A percentile compares a stretch with the other conserved stretches of the same genome.
phyloP scores from a whole-genome alignment of 2,329 filamentous ascomycete genomes.

The Colletotrichum simmondsii region DNA sequence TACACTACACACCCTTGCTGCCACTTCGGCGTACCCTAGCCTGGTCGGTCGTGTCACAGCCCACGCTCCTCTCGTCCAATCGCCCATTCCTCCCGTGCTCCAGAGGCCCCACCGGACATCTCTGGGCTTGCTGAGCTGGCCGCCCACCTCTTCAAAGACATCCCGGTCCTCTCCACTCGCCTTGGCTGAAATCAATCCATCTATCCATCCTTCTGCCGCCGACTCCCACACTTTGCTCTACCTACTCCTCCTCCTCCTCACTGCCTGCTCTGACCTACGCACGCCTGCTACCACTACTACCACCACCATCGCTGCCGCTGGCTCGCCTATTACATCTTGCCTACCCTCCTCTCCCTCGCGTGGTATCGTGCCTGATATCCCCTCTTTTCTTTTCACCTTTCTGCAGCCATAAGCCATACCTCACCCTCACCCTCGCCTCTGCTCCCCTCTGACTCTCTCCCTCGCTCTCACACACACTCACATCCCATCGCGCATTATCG shows the following conservation, averaged over 20 bases:
- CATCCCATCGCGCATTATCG: neutral
- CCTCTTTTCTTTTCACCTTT: slow-evolving; percentile 34
- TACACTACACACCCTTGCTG: slow-evolving; percentile 32
- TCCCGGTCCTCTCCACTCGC: slow-evolving; percentile 29
- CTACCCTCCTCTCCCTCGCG: slow-evolving; percentile 35
- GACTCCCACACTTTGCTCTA: slow-evolving; percentile 15
- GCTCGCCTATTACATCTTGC: slow-evolving; percentile 33
- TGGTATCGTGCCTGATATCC: slow-evolving; percentile 31
- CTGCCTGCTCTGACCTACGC: neutral
- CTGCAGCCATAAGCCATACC: slow-evolving; percentile 22
- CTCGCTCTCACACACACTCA: neutral
- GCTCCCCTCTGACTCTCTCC: neutral
- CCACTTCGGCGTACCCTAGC: slow-evolving; percentile 34
- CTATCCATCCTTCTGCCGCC: slow-evolving; percentile 30
- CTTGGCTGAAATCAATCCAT: slow-evolving; percentile 28
- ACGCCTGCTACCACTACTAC: slow-evolving; percentile 5
- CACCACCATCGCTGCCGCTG: slow-evolving; percentile 15
- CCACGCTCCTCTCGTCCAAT: slow-evolving; percentile 44
- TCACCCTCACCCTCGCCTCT: slow-evolving; percentile 8
- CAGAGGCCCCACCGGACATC: slow-evolving; percentile 34
- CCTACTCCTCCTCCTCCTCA: slow-evolving; percentile 2
- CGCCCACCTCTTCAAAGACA: slow-evolving; percentile 30
- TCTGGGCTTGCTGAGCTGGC: slow-evolving; percentile 36
- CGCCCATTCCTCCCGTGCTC: slow-evolving; percentile 39
- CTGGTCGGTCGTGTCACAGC: slow-evolving; percentile 43